phyloP scores from a whole-genome alignment of 345 rosid species.

The Brassica incana region DNA sequence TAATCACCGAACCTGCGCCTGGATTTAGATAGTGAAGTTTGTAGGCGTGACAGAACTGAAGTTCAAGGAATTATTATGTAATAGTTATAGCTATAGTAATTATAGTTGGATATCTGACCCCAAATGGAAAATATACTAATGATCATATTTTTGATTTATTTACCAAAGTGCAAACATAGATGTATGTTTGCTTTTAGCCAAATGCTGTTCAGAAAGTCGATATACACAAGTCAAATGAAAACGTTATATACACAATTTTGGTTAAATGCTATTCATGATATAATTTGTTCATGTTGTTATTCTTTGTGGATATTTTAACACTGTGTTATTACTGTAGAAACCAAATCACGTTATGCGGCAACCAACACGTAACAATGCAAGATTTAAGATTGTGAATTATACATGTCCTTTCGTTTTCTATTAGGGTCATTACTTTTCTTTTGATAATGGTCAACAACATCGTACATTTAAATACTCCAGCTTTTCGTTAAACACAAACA shows the following conservation, averaged over 20 bases:
- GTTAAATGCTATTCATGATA: neutral
- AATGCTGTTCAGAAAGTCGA: neutral
- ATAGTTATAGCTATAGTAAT: neutral
- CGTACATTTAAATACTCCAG: conserved; percentile 11
- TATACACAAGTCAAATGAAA: neutral
- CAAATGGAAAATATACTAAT: neutral
- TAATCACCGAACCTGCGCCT: neutral
- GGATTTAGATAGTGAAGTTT: neutral
- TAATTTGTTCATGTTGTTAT: neutral
- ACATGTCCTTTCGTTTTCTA: conserved; percentile 19
- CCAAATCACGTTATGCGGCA: conserved; percentile 6
- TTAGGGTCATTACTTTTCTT: neutral
- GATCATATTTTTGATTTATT: neutral
- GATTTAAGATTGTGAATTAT: conserved; percentile 6
- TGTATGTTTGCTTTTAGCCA: neutral
- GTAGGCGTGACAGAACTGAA: neutral
- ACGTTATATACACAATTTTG: neutral
- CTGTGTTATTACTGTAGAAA: neutral
- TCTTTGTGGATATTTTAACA: neutral
- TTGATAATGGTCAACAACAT: conserved; percentile 14
- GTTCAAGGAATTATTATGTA: neutral
- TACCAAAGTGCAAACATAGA: neutral
- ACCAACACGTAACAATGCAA: neutral
- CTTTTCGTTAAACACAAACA: conserved; percentile 26
- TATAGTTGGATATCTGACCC: neutral